Evolutionary conservation across 345 rosid genomes (phyloP).

Genomic region (Populus ilicifolia): DNA sequence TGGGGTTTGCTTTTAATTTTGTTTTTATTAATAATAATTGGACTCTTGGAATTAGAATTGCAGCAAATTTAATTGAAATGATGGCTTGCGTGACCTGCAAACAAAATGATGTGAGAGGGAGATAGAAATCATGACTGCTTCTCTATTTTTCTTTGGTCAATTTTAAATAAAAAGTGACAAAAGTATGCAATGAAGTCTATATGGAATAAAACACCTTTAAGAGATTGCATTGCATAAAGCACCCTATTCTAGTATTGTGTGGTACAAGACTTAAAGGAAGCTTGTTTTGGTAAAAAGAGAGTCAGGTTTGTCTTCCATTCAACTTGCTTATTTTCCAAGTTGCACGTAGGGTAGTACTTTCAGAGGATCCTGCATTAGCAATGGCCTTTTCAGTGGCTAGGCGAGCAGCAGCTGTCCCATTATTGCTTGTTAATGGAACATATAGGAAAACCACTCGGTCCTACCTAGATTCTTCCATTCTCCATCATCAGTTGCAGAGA

Average conservation of each 20-base stretch:
- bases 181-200: not conserved
- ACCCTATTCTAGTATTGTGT: not conserved
- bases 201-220: not conserved
- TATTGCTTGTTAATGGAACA: conserved; percentile 96
- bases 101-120: not conserved
- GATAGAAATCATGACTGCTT: not conserved
- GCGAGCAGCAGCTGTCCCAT: conserved; percentile 94
- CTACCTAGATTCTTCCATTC: conserved; percentile 88
- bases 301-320: not conserved
- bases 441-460: conserved; percentile 86
- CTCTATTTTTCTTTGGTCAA: not conserved
- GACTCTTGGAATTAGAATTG: not conserved
- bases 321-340: conserved; percentile 10
- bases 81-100: not conserved
- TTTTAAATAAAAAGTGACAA: not conserved
- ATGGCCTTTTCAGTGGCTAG: conserved; percentile 98
- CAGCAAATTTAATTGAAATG: not conserved
- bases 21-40: not conserved
- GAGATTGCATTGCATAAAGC: not conserved
- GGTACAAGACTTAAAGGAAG: not conserved
- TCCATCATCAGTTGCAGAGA: conserved; percentile 88
- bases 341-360: conserved; percentile 66
- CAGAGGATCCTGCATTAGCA: conserved; percentile 97
- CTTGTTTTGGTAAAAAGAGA: not conserved
- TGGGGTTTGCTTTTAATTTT: not conserved